A percentile compares a stretch with the other conserved stretches of the same genome.
Conservation (phyloP, 2,329 filamentous ascomycete species). For the Cercospora brassicicola region DNA sequence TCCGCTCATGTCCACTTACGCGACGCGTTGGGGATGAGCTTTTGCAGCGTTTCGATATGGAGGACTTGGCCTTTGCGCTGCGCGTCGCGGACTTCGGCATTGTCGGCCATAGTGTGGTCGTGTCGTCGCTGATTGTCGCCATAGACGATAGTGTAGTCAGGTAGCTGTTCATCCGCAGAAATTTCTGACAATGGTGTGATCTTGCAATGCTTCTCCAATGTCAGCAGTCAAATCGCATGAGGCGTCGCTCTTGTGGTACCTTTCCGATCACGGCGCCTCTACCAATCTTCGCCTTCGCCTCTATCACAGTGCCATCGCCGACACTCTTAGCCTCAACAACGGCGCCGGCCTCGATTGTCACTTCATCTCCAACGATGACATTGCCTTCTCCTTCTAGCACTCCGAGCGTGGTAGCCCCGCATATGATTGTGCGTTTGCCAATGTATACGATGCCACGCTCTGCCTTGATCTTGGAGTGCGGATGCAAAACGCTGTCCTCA, state of each 20-base stretch:
- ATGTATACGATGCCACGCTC: constrained; percentile 46
- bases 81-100: constrained; percentile 34
- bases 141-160: constrained; percentile 50
- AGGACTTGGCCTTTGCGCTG: constrained; percentile 38
- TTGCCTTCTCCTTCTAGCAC: constrained; percentile 34
- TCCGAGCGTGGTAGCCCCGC: constrained; percentile 59
- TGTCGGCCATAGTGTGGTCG: constrained; percentile 41
- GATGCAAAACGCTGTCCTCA: constrained; percentile 79
- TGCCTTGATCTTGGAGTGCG: constrained; percentile 61
- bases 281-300: constrained; percentile 35
- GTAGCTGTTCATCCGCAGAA: constrained; percentile 41
- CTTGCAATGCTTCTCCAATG: constrained; percentile 44
- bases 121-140: constrained; percentile 42
- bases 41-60: constrained; percentile 38
- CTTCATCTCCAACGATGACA: constrained; percentile 44
- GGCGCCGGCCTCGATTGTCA: constrained; percentile 48
- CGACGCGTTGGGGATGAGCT: constrained; percentile 38
- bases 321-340: constrained; percentile 40
- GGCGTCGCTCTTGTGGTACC: constrained; percentile 34
- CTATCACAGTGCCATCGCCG: constrained; percentile 36
- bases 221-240: constrained; percentile 5
- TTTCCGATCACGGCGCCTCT: constrained; percentile 48
- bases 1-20: constrained; percentile 37
- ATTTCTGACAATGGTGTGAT: constrained; percentile 43
- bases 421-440: constrained; percentile 66